Evolutionary conservation across 2,329 filamentous ascomycete species (phyloP).

Genomic region (Colletotrichum phormii): DNA sequence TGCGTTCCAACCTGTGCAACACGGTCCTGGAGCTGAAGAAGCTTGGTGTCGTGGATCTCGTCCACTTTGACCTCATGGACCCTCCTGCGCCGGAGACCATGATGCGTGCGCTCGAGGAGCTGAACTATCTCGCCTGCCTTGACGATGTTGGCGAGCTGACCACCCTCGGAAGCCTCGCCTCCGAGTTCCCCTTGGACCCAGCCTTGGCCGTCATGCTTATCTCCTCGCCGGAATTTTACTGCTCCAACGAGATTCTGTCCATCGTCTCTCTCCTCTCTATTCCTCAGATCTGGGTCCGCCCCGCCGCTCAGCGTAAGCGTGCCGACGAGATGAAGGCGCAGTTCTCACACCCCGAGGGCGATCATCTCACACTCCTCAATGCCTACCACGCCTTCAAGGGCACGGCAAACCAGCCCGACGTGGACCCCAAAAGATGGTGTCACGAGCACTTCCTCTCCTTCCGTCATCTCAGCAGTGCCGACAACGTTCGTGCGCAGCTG

Average conservation of each 20-base stretch:
- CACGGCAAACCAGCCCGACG: constrained; percentile 70
- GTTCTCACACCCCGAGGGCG: constrained; percentile 92
- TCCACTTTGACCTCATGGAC: constrained; percentile 99
- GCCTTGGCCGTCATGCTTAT: constrained; percentile 97
- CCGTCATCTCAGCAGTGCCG: constrained; percentile 89
- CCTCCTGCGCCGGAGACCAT: constrained; percentile 97
- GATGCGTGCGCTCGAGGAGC: constrained; percentile 96
- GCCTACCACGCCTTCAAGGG: constrained; percentile 98
- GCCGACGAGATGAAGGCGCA: constrained; percentile 98
- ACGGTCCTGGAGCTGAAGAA: constrained; percentile 98
- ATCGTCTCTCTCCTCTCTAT: constrained; percentile 94
- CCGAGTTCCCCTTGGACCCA: constrained; percentile 95
- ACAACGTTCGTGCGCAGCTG: constrained; percentile 92
- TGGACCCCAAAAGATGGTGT: constrained; percentile 90
- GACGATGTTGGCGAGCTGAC: constrained; percentile 97
- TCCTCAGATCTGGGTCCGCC: constrained; percentile 92
- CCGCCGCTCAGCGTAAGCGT: constrained; percentile 84
- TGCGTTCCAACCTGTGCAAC: constrained; percentile 93
- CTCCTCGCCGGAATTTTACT: constrained; percentile 96
- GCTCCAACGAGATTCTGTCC: constrained; percentile 97
- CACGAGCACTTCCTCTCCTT: constrained; percentile 95
- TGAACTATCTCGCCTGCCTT: constrained; percentile 96
- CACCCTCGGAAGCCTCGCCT: constrained; percentile 84
- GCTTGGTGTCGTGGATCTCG: constrained; percentile 92
- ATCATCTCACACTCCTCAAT: constrained; percentile 96